Base-by-base conservation (phyloP, 139 green algal species). In the Pleodorina starrii region DNA sequence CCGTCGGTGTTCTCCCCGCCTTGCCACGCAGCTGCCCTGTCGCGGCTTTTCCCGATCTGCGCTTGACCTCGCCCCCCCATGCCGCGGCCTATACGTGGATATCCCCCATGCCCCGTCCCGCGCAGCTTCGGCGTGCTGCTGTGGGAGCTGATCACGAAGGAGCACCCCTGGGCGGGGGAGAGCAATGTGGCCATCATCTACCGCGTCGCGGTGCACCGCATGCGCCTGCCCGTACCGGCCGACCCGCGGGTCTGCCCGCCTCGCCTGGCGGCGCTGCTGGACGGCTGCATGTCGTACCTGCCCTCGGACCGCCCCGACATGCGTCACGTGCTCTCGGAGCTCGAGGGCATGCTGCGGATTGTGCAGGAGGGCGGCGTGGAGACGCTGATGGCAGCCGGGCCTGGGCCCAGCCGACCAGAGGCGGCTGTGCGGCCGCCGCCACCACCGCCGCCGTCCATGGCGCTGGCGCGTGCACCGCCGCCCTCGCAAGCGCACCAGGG, bases 141-240 rank as follows among this genome's bases (percentile, higher is more conserved):
- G 76, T 93, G 90, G 90, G 87, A 93, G 87, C 66, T 90, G 68
- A 36, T 93, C 4, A 86, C 87, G 0, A 25, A 51, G 25, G 79
- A 90, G 42, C 84, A 89, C 63, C 91, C 91, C 40, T 94, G 91
- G 91, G 71, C 63, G 12, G 88, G 88, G 27, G 82, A 86, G 38
- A 82, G 46, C 72, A 91, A 90, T 60, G 85, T 94, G 59, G 79
- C 85, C 79, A 94, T 94, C 88, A 94, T 94, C 59, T 94, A 94
- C 88, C 59, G 84, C 9, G 90, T 93, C 25, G 90, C 90, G 0
- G 78, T 92, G 59, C 90, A 91, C 48, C 57, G 79, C 73, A 75
- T 86, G 59, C 78, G 79, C 78, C 82, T 83, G 68, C 40, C 82
- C 21, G 2, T 86, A 32, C 89, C 89, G 2, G 17, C 74, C 23